Base-by-base conservation (phyloP, 108 stramenopile species). In the Schizochytrium sp. region DNA sequence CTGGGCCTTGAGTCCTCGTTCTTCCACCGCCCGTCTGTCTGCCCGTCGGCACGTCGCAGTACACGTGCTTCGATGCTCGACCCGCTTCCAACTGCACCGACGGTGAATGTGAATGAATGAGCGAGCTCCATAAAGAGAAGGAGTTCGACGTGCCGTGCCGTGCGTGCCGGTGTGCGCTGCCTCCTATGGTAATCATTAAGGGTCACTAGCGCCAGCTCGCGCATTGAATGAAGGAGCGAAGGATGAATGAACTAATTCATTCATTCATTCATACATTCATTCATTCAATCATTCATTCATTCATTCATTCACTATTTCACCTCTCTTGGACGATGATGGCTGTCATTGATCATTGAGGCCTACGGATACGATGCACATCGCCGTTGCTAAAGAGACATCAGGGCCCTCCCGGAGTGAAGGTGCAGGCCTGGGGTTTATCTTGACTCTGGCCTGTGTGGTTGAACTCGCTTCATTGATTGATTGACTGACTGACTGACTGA, bases 191-290 rank as follows among this genome's bases (percentile, higher is more conserved):
- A 10, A 17, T 17, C 17, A 17, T 17, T 17, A 17, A 58, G 57
- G 57, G 57, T 58, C 0, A 0, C 57, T 17, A 10, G 57, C 57
- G 57, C 57, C 13, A 10, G 57, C 17, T 15, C 57, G 10, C 57
- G 57, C 13, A 58, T 17, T 17, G 59, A 60, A 60, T 19, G 59
- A 60, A 60, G 59, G 59, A 60, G n/a, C 17, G 59, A 60, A 60
- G 59, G n/a, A 60, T 17, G 59, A 60, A 60, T 19, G 17, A n/a
- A 19, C 41, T 8, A n/a, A 15, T 41, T 41, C 41, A 72, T 72
- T 41, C n/a, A 72, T 41, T 41, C 72, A 10, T 72, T 41, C 72
- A 15, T 72, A n/a, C 72, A 72, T 41, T 41, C 72, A 15, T 72
- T 42, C 72, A 15, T 72, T 8, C 72, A 72, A 41, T 72, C 72